Percentiles rank a stretch among this genome's conserved stretches.
phyloP scores from a whole-genome alignment of 768 basidiomycete genomes.

The Tylopilus sp. region DNA sequence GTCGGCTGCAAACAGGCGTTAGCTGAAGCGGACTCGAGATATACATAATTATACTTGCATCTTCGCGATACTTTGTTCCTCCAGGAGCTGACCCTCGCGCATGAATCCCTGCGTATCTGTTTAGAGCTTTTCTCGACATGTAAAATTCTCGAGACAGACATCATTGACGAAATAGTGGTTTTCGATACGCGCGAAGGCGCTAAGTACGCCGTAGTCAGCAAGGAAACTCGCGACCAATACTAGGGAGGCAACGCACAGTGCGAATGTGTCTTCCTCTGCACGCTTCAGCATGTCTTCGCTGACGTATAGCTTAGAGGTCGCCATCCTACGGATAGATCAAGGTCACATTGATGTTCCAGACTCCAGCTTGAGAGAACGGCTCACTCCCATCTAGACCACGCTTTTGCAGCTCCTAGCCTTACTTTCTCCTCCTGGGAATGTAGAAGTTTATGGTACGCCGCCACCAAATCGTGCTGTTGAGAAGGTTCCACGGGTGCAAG shows the following conservation, averaged over 20 bases:
- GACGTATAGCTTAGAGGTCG: constrained; percentile 70
- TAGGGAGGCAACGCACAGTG: constrained; percentile 49
- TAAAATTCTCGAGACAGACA: constrained; percentile 35
- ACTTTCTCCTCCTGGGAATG: constrained; percentile 66
- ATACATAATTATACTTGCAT: constrained; percentile 49
- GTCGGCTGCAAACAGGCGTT: constrained; percentile 51
- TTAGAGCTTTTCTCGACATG: constrained; percentile 5
- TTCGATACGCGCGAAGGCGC: constrained; percentile 85
- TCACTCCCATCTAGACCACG: constrained; percentile 91
- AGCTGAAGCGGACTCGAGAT: constrained; percentile 3
- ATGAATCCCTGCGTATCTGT: constrained; percentile 63
- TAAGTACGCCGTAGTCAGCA: constrained; percentile 27
- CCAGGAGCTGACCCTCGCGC: constrained; percentile 84
- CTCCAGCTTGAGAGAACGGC: constrained; percentile 28
- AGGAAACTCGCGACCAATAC: constrained; percentile 2
- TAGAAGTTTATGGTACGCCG: constrained; percentile 80
- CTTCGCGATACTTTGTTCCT: constrained; percentile 80
- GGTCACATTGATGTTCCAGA: not conserved
- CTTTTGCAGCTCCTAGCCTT: constrained; percentile 68
- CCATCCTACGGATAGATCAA: constrained; percentile 54
- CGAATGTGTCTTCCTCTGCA: constrained; percentile 71
- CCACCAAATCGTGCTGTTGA: constrained; percentile 75
- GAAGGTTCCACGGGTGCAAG: constrained; percentile 74
- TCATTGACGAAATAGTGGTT: constrained; percentile 89
- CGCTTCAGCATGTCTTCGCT: constrained; percentile 65